phyloP scores from a whole-genome alignment of 2,329 filamentous ascomycete genomes.

The Camptophora hylomeconis region DNA sequence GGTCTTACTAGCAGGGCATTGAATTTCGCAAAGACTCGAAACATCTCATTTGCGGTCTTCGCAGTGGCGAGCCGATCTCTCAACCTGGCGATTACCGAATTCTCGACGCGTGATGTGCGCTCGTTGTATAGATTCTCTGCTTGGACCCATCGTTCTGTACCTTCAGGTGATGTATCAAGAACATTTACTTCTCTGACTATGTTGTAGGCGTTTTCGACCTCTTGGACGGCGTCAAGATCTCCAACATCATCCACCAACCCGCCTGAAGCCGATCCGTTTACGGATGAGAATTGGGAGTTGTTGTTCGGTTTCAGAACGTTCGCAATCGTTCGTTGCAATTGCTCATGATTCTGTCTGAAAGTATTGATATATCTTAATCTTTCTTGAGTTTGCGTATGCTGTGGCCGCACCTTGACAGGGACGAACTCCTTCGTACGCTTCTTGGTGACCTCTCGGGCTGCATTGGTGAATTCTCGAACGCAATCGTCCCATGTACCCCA shows the following conservation, averaged over 20 bases:
- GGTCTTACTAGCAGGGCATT: conserved; percentile 95
- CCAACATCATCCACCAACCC: conserved; percentile 86
- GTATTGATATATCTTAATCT: conserved; percentile 86
- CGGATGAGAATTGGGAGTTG: conserved; percentile 40
- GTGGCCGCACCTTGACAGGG: conserved; percentile 85
- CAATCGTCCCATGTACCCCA: conserved; percentile 93
- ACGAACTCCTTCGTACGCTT: conserved; percentile 96
- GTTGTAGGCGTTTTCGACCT: conserved; percentile 89
- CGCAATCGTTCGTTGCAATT: conserved; percentile 88
- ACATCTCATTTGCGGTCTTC: conserved; percentile 98
- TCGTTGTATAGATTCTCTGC: conserved; percentile 96
- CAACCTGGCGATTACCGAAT: conserved; percentile 91
- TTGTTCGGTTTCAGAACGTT: conserved; percentile 80
- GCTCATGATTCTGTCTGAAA: conserved; percentile 94
- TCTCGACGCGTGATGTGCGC: conserved; percentile 90
- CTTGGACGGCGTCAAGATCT: conserved; percentile 91
- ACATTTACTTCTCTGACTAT: conserved; percentile 90
- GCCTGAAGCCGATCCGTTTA: conserved; percentile 43
- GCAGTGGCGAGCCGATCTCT: conserved; percentile 87
- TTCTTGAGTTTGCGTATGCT: conserved; percentile 78
- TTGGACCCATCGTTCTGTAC: conserved; percentile 82
- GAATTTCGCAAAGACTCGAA: conserved; percentile 98
- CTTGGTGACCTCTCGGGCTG: conserved; percentile 86
- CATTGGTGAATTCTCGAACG: conserved; percentile 94
- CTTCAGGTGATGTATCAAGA: conserved; percentile 78